Percentiles rank a stretch among this genome's conserved stretches.
phyloP scores from a whole-genome alignment of 139 green algal species.

The Medakamo hakoo region DNA sequence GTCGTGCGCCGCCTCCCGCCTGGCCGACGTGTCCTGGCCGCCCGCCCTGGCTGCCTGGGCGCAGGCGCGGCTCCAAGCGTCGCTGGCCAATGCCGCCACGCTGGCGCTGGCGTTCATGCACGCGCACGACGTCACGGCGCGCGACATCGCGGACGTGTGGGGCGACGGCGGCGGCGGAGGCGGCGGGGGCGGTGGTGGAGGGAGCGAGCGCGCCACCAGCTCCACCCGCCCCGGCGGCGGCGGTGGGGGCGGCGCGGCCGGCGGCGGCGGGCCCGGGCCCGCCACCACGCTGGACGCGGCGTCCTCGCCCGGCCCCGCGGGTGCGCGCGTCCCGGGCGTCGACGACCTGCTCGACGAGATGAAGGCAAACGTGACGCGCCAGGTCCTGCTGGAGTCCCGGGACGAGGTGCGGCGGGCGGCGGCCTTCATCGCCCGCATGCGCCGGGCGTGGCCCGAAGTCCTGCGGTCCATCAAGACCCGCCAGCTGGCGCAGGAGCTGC shows the following conservation, averaged over 20 bases:
- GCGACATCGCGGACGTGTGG: neutral
- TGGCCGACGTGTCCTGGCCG: neutral
- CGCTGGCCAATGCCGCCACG: neutral
- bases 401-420: neutral
- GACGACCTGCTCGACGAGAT: neutral
- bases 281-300: neutral
- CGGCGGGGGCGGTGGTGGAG: too few species aligned
- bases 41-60: neutral
- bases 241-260: too few species aligned
- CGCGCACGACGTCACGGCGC: neutral
- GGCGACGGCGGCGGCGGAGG: too few species aligned
- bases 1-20: neutral
- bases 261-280: too few species aligned
- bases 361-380: neutral
- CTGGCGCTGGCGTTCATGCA: neutral
- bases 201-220: too few species aligned
- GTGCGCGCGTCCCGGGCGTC: too few species aligned
- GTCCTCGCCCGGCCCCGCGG: too few species aligned
- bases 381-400: neutral
- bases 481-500: neutral
- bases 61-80: neutral
- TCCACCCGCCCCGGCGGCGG: neutral
- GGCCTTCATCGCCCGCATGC: neutral
- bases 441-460: neutral
- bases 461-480: neutral